Base-by-base conservation (phyloP, 1,139 yeast species). In the Yamadazyma diddensiae region DNA sequence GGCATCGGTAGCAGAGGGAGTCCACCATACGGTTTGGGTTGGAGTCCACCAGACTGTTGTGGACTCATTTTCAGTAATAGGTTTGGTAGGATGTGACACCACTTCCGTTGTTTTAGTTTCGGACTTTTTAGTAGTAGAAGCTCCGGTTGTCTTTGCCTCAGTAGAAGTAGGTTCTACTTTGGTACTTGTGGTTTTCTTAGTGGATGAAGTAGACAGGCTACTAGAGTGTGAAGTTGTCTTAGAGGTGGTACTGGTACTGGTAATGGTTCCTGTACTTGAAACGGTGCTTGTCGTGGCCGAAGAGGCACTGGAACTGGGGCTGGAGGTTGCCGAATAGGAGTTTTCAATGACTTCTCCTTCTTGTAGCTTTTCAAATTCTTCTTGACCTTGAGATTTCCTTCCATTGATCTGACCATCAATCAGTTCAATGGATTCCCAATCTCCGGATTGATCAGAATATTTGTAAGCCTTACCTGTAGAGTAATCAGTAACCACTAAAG, bases 391-490 rank as follows among this genome's bases (percentile, higher is more conserved):
- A 1, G 56, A 54, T 28, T 57, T 52, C 57, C 88, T 75, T 11
- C 87, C 92, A 47, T 78, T 70, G 28, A 85, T 69, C 34, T 60
- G 53, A 36, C 95, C 95, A 47, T 68, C 74, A 21, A 64, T 59
- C 19, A 94, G 79, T 22, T 68, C 53, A 41, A 87, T 84, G 3
- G 90, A 80, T 28, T 69, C 54, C 86, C 86, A 82, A 22, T 58
- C 49, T 20, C 95, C 95, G 14, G 80, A 54, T 29, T 66, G 62
- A 50, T 79, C 92, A 29, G 70, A 55, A 56, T 86, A 87, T 28
- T 65, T 52, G 57, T 88, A 87, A 40, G 71, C 70, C 1, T 70
- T 50, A 26, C 97, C 96, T 12, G 86, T 70, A 3, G 95, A 86
- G 57, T 87, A 88, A 57, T 88, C 96, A 21, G 78, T 64, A 12